A percentile compares a stretch with the other conserved stretches of the same genome.
Conservation (phyloP, 208 protist species). For the Leishmania aethiopica region DNA sequence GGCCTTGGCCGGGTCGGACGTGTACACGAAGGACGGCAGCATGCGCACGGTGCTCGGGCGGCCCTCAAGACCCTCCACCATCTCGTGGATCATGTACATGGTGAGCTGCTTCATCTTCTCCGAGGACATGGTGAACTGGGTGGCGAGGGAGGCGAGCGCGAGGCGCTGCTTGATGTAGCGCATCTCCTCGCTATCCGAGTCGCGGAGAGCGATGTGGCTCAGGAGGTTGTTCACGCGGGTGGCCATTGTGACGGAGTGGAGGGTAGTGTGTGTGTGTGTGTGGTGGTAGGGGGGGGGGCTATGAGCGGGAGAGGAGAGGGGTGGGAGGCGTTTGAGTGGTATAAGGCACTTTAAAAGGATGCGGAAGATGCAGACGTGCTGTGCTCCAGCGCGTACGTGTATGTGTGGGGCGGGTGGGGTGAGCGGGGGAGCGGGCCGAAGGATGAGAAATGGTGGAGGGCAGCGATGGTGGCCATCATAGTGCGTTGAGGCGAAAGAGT, state of each 20-base stretch:
- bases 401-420: no score
- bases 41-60: slow-evolving; percentile 77
- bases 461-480: no score
- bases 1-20: slow-evolving; percentile 48
- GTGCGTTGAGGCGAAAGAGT: no score
- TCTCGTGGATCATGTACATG: slow-evolving; percentile 84
- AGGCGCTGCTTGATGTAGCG: slow-evolving; percentile 75
- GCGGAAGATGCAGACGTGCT: no score
- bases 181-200: slow-evolving; percentile 64
- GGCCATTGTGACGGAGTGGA: slow-evolving; percentile 44
- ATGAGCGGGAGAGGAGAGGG: neutral
- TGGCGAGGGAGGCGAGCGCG: slow-evolving; percentile 66
- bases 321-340: no score
- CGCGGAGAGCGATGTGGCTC: slow-evolving; percentile 70
- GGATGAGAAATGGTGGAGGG: no score
- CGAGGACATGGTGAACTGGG: slow-evolving; percentile 63
- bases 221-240: slow-evolving; percentile 77
- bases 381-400: no score
- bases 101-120: slow-evolving; percentile 69
- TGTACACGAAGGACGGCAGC: slow-evolving; percentile 88
- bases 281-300: neutral
- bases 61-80: slow-evolving; percentile 82
- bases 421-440: no score
- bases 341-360: no score
- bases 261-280: no score